Evolutionary conservation across 768 basidiomycete species (phyloP), one percentile per base, ranked within the genome.

Genomic region (Xerocomus spinulosus): DNA sequence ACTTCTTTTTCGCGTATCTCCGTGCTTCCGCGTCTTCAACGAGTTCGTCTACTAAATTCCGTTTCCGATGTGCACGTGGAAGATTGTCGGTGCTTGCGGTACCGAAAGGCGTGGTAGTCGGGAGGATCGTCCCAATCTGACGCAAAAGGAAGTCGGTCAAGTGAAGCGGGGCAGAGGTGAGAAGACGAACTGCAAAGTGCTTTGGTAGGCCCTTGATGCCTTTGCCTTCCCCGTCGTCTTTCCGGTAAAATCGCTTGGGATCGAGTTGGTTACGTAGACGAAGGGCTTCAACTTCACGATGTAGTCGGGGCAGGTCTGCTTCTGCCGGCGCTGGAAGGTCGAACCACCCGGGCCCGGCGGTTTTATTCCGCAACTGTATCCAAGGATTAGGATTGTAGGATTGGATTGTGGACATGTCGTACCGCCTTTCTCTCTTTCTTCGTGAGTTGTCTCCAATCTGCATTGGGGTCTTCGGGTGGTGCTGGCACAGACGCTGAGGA

Each of bases 1-100:
- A 93, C 71, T 94, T 94, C 72, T 79, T 82, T 72, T 93, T 93
- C n/a, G 92, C 86, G 62, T 93, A 93, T 51, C 83, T 76, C 63
- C 81, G 82, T 23, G 88, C 80, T 67, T 92, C 87, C 3, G 88
- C 83, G 69, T 94, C 92, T 57, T 88, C 88, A 42, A 94, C 81
- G 29, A 95, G 74, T 59, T 94, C 92, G 52, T 93, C 91, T 20
- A 96, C 87, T 38, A 93, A 68, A 5, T 85, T 89, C 51, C 90
- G 76, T 68, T 93, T 92, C 50, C 91, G 73, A 51, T 79, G 72
- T 5, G 81, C 75, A 26, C 80, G 75, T 24, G 82, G 73, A 46
- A 92, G 79, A 60, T 90, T 92, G 51, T 89, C 86, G 10, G 73
- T 67, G 50, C 79, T 82, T 3, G 81, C 72, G 18, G 76, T 79